Base-by-base conservation (phyloP, 257 asterid species). In the Solanum clarkiae region DNA sequence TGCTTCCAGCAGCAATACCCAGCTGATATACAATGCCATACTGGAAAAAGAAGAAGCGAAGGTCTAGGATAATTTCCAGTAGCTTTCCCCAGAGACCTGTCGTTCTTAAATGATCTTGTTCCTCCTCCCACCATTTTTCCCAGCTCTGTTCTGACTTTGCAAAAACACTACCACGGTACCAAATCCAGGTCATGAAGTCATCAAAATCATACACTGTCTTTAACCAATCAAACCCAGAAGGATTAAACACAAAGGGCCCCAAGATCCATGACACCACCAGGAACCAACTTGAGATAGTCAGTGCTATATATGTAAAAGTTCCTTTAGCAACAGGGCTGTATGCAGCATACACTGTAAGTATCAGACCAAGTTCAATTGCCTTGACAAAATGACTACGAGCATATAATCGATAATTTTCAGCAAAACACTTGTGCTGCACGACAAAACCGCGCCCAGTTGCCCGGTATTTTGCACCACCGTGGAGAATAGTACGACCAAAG, bases 401-500 rank as follows among this genome's bases (percentile, higher is more conserved):
- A 88, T 90, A 96, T 85, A 96, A 86, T 86, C 99, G 87, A 86
- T 96, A 96, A 84, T 92, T 96, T 88, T 96, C 98, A 53, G 94
- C 90, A 92, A 96, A 96, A 87, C 94, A 88, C 93, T 95, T 96
- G 86, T 96, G 99, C 90, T 96, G 90, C 87, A 96, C 99, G 66
- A 96, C 99, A 90, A 96, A 96, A 83, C 99, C 99, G 84, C 99
- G 98, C 51, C 98, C 99, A 80, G 99, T 96, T 18, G 99, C 99
- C 72, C 99, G 93, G 86, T 96, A 96, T 86, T 96, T 96, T 24
- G 99, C 99, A 70, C 99, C 99, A 83, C 99, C 99, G 66, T 96
- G 99, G 82, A 96, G 94, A 84, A 96, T 92, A 71, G 99, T 96
- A 91, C 99, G 93, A 69, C 99, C 99, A 88, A 96, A 95, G 91